Evolutionary conservation across 148 eudicot genomes (phyloP), one percentile per base, ranked within the genome.

Genomic region (Cornus controversa): DNA sequence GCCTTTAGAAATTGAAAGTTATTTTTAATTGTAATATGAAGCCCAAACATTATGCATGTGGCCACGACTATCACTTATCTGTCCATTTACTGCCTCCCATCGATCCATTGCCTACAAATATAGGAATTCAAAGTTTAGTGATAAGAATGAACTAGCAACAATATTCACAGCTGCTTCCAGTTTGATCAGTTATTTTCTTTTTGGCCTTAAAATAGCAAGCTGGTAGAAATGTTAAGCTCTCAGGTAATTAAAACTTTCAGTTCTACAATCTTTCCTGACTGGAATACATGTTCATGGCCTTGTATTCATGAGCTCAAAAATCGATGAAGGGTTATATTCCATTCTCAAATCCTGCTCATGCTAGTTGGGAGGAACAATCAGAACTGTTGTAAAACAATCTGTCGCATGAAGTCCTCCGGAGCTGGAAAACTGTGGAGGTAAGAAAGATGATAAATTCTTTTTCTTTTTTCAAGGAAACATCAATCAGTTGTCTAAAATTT

Each of bases 371-470:
- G 6, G 37, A 75, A 27, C 36, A 47, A 40, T 82, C 80, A 85
- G 42, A 85, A 85, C 11, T 85, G 85, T 72, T 85, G 82, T 50
- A 82, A 16, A 23, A 85, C 83, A 31, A 74, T 40, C 75, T 69
- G 73, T 72, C 88, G 85, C 88, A 85, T 82, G 82, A 85, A 85
- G 67, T 82, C 88, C 77, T 80, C 88, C 11, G 88, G 88, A 58
- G 83, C 88, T 85, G 88, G 28, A 76, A 67, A 73, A 70, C 69
- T 29, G 37, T n/a, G 18, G 65, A 66, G 58, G 34, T 60, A 45
- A 10, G 74, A 47, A 31, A 62, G 37, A 40, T 25, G n/a, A 24
- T 37, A 7, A 73, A 34, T 1, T 25, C 14, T 64, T 8, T 25
- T 7, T 23, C 24, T n/a, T 5, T 27, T 13, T 7, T 7, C 14